Evolutionary conservation across 1,284 basidiomycete species (phyloP).

Genomic region (Cronartium quercuum): DNA sequence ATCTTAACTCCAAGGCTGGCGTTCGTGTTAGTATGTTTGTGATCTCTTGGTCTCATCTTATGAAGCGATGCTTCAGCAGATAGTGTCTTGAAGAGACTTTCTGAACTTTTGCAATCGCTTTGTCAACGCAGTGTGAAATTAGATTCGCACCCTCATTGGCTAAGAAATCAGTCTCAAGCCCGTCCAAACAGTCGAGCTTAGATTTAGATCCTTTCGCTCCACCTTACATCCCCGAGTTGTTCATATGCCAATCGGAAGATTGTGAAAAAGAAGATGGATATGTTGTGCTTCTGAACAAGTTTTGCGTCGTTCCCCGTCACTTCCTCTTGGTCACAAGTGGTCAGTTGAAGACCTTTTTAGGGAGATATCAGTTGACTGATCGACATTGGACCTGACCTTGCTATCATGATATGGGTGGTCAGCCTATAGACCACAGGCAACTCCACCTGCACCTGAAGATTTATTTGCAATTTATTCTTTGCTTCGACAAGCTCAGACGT

Average conservation of each 20-base stretch:
- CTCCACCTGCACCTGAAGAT: slow-evolving; percentile 69
- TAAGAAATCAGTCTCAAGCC: neutral
- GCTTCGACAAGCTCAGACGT: slow-evolving; percentile 59
- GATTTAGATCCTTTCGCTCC: slow-evolving; percentile 65
- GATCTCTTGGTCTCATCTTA: no score
- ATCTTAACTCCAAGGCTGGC: neutral
- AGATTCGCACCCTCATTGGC: slow-evolving; percentile 3
- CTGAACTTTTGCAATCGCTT: slow-evolving; percentile 40
- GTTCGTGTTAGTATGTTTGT: neutral
- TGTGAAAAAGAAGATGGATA: slow-evolving; percentile 61
- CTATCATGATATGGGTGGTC: neutral
- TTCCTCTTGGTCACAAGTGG: slow-evolving; percentile 75
- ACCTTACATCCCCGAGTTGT: slow-evolving; percentile 67
- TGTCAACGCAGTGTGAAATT: slow-evolving; percentile 40
- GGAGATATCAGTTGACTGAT: slow-evolving; percentile 38
- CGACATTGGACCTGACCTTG: neutral
- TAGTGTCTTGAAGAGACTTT: neutral
- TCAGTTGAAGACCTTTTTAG: slow-evolving; percentile 48
- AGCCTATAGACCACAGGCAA: slow-evolving; percentile 68
- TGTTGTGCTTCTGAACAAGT: slow-evolving; percentile 73
- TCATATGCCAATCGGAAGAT: slow-evolving; percentile 65
- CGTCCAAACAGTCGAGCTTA: neutral
- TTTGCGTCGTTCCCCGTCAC: slow-evolving; percentile 70
- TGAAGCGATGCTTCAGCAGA: no score
- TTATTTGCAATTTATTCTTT: slow-evolving; percentile 66